Evolutionary conservation across 129 eudicot species (phyloP).

Genomic region (Chrysanthemum lavandulifolium): DNA sequence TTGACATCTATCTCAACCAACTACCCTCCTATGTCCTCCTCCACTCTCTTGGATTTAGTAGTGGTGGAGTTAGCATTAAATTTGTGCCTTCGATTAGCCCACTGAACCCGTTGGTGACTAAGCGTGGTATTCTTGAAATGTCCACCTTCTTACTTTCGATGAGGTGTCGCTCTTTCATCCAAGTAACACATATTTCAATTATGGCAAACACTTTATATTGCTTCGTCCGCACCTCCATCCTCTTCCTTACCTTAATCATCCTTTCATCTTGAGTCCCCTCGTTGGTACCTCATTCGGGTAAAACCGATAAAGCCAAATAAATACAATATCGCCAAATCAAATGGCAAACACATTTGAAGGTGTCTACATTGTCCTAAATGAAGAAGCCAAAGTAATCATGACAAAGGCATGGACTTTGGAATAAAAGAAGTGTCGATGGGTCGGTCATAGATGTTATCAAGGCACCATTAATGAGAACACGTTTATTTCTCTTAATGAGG

Average conservation of each 20-base stretch:
- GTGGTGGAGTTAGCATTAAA: constrained; percentile 83
- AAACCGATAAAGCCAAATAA: constrained; percentile 48
- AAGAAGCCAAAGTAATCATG: constrained; percentile 27
- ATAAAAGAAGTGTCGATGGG: constrained; percentile 31
- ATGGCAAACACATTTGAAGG: constrained; percentile 44
- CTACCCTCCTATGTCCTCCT: constrained; percentile 61
- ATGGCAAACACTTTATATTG: constrained; percentile 76
- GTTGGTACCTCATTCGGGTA: constrained; percentile 76
- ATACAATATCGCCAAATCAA: constrained; percentile 51
- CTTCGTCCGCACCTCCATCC: constrained; percentile 58
- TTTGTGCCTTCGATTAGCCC: constrained; percentile 83
- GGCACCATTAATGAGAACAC: constrained; percentile 52
- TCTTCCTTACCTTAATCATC: constrained; percentile 60
- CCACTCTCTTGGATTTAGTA: constrained; percentile 81
- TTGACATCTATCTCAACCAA: constrained; percentile 73
- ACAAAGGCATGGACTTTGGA: neutral
- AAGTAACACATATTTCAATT: constrained; percentile 70
- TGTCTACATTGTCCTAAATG: constrained; percentile 52
- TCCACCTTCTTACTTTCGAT: constrained; percentile 94
- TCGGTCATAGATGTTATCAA: constrained; percentile 62
- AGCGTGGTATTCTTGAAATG: constrained; percentile 83
- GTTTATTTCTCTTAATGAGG: constrained; percentile 52
- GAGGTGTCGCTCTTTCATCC: constrained; percentile 70
- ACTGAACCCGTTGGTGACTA: constrained; percentile 78
- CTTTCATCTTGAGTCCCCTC: constrained; percentile 91